A percentile compares a stretch with the other conserved stretches of the same genome.
phyloP scores from a whole-genome alignment of 2,329 filamentous ascomycete genomes.

The Colletotrichum camelliae region DNA sequence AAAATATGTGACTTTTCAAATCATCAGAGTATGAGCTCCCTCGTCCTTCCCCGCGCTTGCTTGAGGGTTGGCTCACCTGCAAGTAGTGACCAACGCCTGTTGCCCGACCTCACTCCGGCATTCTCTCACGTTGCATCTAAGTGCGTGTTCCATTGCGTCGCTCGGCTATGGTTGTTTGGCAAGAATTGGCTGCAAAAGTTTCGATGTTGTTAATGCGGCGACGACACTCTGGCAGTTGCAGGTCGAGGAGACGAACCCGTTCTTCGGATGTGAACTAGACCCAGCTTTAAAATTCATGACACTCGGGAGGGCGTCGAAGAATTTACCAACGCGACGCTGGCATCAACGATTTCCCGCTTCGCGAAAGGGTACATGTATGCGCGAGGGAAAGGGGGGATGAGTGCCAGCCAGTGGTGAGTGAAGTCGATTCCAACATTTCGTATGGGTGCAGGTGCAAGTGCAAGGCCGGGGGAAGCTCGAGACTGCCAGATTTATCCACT shows the following conservation, averaged over 20 bases:
- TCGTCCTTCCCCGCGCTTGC: neutral
- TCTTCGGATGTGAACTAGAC: neutral
- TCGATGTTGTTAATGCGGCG: neutral
- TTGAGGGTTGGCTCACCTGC: slow-evolving; percentile 61
- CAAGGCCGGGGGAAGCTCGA: neutral
- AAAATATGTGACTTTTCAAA: slow-evolving; percentile 73
- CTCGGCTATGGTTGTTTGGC: neutral
- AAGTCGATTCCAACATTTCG: neutral
- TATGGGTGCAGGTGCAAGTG: neutral
- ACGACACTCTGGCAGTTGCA: neutral
- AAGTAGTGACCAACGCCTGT: slow-evolving; percentile 84
- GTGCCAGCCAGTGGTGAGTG: neutral
- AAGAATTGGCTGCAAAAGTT: neutral
- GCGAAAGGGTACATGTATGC: neutral
- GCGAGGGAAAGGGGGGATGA: neutral
- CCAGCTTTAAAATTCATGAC: neutral
- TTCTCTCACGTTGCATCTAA: slow-evolving; percentile 81
- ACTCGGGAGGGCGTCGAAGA: neutral
- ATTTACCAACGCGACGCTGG: neutral
- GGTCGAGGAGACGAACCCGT: neutral
- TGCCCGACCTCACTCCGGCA: slow-evolving; percentile 74
- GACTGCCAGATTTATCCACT: neutral
- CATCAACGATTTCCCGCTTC: neutral
- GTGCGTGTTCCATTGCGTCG: slow-evolving; percentile 69
- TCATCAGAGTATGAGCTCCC: neutral